Conservation (phyloP, 2,329 filamentous ascomycete genomes). For the Exophiala sp. region DNA sequence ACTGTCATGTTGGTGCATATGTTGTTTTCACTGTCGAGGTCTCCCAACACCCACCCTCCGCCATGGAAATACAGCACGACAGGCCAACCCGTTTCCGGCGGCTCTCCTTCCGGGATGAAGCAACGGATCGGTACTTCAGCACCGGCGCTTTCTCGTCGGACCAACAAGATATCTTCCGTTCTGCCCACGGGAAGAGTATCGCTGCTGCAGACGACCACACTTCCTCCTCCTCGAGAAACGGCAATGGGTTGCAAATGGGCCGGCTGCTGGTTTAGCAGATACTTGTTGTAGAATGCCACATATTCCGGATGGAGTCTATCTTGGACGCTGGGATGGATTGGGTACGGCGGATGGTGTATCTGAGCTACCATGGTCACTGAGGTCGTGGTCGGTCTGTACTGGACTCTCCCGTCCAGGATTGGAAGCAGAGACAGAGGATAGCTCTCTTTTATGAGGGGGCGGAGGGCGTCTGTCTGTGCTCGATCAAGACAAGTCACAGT, state of each 20-base stretch:
- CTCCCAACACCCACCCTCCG: slow-evolving; percentile 55
- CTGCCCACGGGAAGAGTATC: slow-evolving; percentile 46
- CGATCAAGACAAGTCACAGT: neutral
- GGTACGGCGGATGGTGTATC: slow-evolving; percentile 38
- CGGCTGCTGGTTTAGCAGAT: slow-evolving; percentile 48
- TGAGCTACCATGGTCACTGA: slow-evolving; percentile 15
- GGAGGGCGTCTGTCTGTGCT: too few relatives aligned
- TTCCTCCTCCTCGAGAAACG: slow-evolving; percentile 47
- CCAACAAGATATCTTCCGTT: slow-evolving; percentile 42
- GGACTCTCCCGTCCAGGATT: neutral
- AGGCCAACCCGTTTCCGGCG: slow-evolving; percentile 45
- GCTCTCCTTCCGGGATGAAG: slow-evolving; percentile 46
- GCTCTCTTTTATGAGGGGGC: neutral
- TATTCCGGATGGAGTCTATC: slow-evolving; percentile 48
- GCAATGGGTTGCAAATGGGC: slow-evolving; percentile 51
- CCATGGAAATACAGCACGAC: slow-evolving; percentile 54
- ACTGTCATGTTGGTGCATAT: slow-evolving; percentile 52
- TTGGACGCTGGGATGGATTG: slow-evolving; percentile 45
- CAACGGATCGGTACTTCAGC: slow-evolving; percentile 45
- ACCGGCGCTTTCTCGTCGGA: slow-evolving; percentile 43
- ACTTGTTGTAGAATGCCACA: slow-evolving; percentile 48
- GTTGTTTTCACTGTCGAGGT: slow-evolving; percentile 53
- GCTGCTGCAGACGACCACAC: slow-evolving; percentile 50
- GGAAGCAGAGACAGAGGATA: neutral
- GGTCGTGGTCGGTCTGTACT: neutral